Base-by-base conservation (phyloP, 345 rosid species). In the Syzygium grande region DNA sequence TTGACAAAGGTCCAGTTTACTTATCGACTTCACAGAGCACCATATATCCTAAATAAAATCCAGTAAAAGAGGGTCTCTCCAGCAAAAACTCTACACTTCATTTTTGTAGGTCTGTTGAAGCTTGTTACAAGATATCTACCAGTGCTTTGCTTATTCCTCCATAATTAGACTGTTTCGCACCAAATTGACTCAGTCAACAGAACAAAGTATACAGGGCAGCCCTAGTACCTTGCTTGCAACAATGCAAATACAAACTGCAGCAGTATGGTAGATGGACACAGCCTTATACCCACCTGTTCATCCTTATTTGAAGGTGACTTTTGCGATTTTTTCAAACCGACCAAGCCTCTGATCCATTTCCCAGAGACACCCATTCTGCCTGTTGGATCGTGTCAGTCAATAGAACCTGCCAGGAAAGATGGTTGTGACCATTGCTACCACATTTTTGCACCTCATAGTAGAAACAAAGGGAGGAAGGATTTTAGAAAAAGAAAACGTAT, bases 321-420 rank as follows among this genome's bases (percentile, higher is more conserved):
- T 85, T 93, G 95, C 58, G 95, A 90, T 91, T 94, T 96, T 87
- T 91, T 95, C 87, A 96, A 91, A 89, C 99, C 96, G 89, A 96
- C 95, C 91, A 96, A 90, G 86, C 96, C 92, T 90, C 91, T 96
- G 84, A 97, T 91, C 99, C 99, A 97, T 94, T 94, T 97, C 68
- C 99, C 98, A 0, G 98, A 94, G 88, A 94, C 95, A 86, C 99
- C 99, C 99, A 97, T 97, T 87, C 85, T 55, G 87, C 68, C 86
- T 52, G 49, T 85, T 38, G 27, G 83, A 73, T 73, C 7, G 49
- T 38, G 49, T 38, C 49, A 73, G 38, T 73, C 83, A 73, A 73
- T 21, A 73, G 83, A 73, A 34, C 83, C 49, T 38, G 49, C 83
- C 49, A 73, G 83, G 6, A 73, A 73, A 73, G 83, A 73, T 34